Conservation (phyloP, 768 basidiomycete species). For the Collybia nuda region DNA sequence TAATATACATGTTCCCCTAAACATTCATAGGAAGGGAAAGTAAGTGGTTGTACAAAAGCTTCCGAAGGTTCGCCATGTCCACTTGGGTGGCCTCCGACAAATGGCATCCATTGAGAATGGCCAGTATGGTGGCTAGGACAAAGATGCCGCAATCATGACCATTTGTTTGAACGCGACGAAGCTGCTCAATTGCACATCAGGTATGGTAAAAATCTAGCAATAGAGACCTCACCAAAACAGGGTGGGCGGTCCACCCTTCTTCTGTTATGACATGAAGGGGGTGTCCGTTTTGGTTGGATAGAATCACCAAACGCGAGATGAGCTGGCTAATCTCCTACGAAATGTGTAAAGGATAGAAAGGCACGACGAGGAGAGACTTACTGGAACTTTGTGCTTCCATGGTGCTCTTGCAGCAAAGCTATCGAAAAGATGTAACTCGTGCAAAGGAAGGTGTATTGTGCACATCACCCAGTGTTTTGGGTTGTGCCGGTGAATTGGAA, state of each 20-base stretch:
- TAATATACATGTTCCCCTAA: no score
- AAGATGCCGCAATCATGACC: constrained; percentile 2
- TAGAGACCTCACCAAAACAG: constrained; percentile 1
- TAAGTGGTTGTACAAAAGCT: neutral
- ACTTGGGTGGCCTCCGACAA: neutral
- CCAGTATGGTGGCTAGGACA: constrained; percentile 1
- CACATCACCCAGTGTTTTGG: constrained; percentile 1
- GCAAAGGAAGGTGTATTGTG: neutral
- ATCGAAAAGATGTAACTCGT: neutral
- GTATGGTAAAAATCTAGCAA: no score
- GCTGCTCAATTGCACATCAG: no score
- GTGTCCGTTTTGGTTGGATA: neutral
- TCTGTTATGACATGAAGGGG: constrained; percentile 2
- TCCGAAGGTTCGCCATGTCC: neutral
- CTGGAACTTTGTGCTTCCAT: neutral
- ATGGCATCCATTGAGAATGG: neutral
- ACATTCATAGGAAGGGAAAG: no score
- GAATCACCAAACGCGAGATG: neutral
- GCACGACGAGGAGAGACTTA: no score
- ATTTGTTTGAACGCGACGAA: neutral
- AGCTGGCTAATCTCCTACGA: constrained; percentile 2
- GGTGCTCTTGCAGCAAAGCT: neutral
- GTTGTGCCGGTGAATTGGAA: constrained; percentile 1
- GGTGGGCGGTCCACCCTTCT: neutral
- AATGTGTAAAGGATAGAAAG: no score